Conservation (phyloP, 306 rosid genomes). For the Fragaria vesca region DNA sequence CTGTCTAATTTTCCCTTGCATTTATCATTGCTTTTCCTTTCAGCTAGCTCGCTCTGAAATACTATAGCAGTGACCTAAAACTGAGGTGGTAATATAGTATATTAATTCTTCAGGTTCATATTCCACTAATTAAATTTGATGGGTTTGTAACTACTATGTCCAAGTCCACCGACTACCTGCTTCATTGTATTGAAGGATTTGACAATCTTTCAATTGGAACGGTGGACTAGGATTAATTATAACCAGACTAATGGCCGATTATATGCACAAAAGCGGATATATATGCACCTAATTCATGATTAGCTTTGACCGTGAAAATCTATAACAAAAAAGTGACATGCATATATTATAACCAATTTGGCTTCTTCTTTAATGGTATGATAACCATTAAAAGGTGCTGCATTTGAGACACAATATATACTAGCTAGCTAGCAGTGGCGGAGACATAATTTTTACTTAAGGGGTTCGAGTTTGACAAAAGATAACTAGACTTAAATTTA, state of each 20-base stretch:
- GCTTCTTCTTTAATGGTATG: neutral
- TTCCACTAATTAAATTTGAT: neutral
- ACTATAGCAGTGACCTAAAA: neutral
- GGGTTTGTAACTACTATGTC: neutral
- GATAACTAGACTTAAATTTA: no score
- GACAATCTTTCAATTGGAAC: neutral
- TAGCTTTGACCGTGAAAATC: constrained; percentile 6
- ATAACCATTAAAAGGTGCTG: neutral
- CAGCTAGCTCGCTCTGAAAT: neutral
- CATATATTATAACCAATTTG: neutral
- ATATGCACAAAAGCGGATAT: neutral
- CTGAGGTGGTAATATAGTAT: neutral
- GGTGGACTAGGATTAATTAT: neutral
- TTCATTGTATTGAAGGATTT: neutral
- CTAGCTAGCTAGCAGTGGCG: neutral
- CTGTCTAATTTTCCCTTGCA: neutral
- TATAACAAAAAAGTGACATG: neutral
- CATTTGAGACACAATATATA: neutral
- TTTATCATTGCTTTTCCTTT: neutral
- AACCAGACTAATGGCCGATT: neutral
- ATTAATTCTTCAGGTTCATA: neutral
- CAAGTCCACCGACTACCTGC: neutral
- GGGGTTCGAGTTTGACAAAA: no score
- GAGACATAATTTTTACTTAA: no score
- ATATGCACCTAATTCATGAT: neutral